A percentile compares a stretch with the other conserved stretches of the same genome.
Conservation (phyloP, 768 basidiomycete species). For the Chalciporus piperatus region DNA sequence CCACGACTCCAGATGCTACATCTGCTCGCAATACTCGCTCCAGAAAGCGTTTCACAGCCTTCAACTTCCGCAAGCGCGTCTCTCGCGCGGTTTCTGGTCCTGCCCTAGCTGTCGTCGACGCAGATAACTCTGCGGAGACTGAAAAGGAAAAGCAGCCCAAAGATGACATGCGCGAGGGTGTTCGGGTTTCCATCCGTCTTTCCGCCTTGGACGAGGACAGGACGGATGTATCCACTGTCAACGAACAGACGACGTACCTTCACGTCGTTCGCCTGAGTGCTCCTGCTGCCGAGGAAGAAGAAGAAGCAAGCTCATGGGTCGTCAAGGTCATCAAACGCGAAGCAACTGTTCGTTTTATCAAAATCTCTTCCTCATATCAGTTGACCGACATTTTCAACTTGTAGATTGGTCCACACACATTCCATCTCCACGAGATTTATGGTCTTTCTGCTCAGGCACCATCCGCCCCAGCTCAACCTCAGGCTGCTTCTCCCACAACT, state of each 20-base stretch:
- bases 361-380: not conserved
- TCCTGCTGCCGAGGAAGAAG: conserved; percentile 38
- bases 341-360: conserved; percentile 60
- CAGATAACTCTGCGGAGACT: conserved; percentile 36
- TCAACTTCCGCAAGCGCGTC: conserved; percentile 62
- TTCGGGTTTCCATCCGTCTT: conserved; percentile 75
- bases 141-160: conserved; percentile 44
- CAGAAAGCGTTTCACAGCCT: conserved; percentile 62
- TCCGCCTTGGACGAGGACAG: conserved; percentile 80
- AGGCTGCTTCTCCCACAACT: conserved; percentile 37
- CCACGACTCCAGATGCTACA: conserved; percentile 10
- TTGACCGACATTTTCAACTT: conserved; percentile 1
- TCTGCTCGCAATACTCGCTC: conserved; percentile 20
- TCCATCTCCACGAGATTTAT: conserved; percentile 94
- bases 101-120: conserved; percentile 76
- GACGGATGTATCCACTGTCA: conserved; percentile 60
- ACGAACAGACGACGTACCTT: conserved; percentile 88
- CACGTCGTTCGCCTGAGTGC: conserved; percentile 74
- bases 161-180: conserved; percentile 57
- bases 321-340: conserved; percentile 92
- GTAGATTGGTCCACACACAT: conserved; percentile 91
- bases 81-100: conserved; percentile 65
- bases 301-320: conserved; percentile 79
- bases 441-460: conserved; percentile 69
- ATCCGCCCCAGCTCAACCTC: conserved; percentile 33